Percentiles rank a stretch among this genome's conserved stretches.
Conservation (phyloP, 805 yeast genomes). For the Jamesozyma rosinii region DNA sequence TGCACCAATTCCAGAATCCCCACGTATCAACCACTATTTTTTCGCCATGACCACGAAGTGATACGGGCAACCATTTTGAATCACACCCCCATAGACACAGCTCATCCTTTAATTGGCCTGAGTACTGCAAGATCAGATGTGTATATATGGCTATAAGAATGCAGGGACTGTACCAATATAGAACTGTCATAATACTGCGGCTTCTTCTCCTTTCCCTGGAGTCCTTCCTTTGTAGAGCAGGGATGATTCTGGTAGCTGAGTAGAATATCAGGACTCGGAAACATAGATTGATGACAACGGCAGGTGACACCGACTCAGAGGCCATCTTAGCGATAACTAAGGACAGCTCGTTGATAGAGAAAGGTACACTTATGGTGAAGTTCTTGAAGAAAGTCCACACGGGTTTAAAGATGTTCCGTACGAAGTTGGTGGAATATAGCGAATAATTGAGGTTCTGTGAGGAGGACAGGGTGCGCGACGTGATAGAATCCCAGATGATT, state of each 20-base stretch:
- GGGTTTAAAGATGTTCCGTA: constrained; percentile 18
- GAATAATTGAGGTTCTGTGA: constrained; percentile 1
- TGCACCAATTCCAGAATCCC: constrained; percentile 97
- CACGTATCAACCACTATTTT: constrained; percentile 51
- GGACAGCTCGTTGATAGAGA: constrained; percentile 24
- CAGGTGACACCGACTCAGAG: constrained; percentile 60
- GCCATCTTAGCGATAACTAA: constrained; percentile 37
- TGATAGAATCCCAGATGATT: constrained; percentile 22
- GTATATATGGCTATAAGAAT: constrained; percentile 92
- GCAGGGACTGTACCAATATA: constrained; percentile 88
- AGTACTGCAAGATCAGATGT: constrained; percentile 82
- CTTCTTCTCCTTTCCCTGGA: constrained; percentile 20
- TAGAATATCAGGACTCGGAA: constrained; percentile 80
- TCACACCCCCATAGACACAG: constrained; percentile 43
- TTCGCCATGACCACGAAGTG: constrained; percentile 4
- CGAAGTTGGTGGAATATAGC: neutral
- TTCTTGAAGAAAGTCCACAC: constrained; percentile 24
- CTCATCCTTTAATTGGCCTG: constrained; percentile 61
- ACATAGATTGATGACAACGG: constrained; percentile 71
- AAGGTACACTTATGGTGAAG: constrained; percentile 26
- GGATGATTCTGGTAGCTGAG: constrained; percentile 90
- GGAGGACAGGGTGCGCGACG: constrained; percentile 10
- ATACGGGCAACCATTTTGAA: constrained; percentile 29
- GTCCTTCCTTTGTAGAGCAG: constrained; percentile 45
- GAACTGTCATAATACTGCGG: constrained; percentile 39